Evolutionary conservation across 208 protist genomes (phyloP).

Genomic region (Naegleria fowleri): DNA sequence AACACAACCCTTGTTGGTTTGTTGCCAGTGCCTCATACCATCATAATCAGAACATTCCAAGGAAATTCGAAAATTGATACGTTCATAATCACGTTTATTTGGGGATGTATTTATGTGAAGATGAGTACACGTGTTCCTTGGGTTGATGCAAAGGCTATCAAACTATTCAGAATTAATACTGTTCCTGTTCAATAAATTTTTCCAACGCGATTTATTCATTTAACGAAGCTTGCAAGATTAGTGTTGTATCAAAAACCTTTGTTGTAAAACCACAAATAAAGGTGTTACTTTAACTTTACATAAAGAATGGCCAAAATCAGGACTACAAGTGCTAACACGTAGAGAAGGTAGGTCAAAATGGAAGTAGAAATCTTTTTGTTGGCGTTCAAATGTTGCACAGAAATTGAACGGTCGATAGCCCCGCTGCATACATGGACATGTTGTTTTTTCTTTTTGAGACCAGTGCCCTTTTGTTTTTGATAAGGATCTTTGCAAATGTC

Average conservation of each 20-base stretch:
- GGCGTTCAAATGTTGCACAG: not conserved
- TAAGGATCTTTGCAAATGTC: not conserved
- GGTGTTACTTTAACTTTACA: not conserved
- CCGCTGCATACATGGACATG: not conserved
- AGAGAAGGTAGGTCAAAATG: not conserved
- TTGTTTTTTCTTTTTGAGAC: not conserved
- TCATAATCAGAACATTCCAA: conserved; percentile 23
- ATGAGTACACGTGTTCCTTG: not conserved
- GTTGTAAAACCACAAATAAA: too few relatives aligned
- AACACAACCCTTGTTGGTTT: conserved; percentile 29
- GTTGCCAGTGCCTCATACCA: conserved; percentile 19
- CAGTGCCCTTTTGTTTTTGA: not conserved
- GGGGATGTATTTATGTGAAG: conserved; percentile 15
- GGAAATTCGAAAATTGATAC: not conserved
- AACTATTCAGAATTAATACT: not conserved
- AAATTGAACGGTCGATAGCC: not conserved
- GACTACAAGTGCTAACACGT: not conserved
- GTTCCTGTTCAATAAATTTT: not conserved
- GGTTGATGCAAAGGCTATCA: not conserved
- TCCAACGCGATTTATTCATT: too few relatives aligned
- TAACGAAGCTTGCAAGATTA: too few relatives aligned
- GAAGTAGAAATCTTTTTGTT: not conserved
- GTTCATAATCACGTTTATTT: not conserved
- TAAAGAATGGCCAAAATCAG: not conserved
- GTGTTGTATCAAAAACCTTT: too few relatives aligned